These are phyloP conservation scores for Peziza echinospora DNA, from an alignment of 495 filamentous ascomycete genomes.

Conservation along the genomic window DNA sequence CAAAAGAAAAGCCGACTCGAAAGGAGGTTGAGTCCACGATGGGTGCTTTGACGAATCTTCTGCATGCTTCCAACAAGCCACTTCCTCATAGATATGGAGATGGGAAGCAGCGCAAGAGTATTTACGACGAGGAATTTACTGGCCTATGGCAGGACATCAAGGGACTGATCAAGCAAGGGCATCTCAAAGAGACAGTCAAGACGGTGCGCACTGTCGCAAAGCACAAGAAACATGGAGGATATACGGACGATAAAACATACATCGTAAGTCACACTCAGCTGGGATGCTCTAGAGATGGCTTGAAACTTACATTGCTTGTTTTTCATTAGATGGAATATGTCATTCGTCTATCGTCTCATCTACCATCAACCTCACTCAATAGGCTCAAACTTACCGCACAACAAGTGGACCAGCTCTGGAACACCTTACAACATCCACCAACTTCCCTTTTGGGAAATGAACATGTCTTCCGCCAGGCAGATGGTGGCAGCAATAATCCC, in stretches of 20 bases:
- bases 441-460: slow-evolving; percentile 30
- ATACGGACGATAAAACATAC: slow-evolving; percentile 48
- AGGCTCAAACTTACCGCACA: slow-evolving; percentile 33
- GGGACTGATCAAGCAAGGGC: slow-evolving; percentile 26
- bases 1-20: neutral
- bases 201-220: slow-evolving; percentile 34
- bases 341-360: slow-evolving; percentile 47
- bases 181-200: slow-evolving; percentile 29
- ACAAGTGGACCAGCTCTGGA: slow-evolving; percentile 43
- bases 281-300: neutral
- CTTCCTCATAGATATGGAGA: slow-evolving; percentile 44
- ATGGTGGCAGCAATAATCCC: slow-evolving; percentile 47
- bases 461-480: slow-evolving; percentile 40
- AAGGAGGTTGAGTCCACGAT: neutral
- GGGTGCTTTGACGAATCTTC: neutral
- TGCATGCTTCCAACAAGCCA: slow-evolving; percentile 38
- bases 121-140: slow-evolving; percentile 25
- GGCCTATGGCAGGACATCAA: slow-evolving; percentile 43
- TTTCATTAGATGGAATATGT: slow-evolving; percentile 40
- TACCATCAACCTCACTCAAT: slow-evolving; percentile 33
- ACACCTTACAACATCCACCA: slow-evolving; percentile 47
- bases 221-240: slow-evolving; percentile 32
- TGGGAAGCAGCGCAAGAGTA: slow-evolving; percentile 30
- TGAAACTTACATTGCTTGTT: neutral
- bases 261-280: slow-evolving; percentile 16